These are phyloP conservation scores for Agastache rugosa DNA, from an alignment of 257 asterid genomes.

Conservation along the genomic window DNA sequence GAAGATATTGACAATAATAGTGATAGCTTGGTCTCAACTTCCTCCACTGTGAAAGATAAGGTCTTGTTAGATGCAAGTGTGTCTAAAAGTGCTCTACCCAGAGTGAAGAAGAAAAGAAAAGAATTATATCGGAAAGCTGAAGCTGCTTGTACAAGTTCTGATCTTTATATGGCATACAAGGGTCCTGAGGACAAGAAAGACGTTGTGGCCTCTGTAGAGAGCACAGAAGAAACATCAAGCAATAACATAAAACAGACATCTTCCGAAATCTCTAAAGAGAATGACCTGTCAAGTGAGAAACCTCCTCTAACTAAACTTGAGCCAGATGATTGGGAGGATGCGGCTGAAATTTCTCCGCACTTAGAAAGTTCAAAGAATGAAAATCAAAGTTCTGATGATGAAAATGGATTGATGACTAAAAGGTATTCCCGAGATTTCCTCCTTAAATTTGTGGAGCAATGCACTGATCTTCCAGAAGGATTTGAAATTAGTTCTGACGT, in stretches of 20 bases:
- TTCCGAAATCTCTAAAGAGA: conserved; percentile 46
- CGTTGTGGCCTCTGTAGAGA: conserved; percentile 43
- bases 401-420: conserved; percentile 51
- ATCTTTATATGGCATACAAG: conserved; percentile 86
- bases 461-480: conserved; percentile 66
- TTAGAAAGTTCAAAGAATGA: conserved; percentile 51
- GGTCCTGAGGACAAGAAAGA: conserved; percentile 91
- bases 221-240: conserved; percentile 42
- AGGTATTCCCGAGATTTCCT: conserved; percentile 88
- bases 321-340: conserved; percentile 99
- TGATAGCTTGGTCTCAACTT: conserved; percentile 37
- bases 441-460: conserved; percentile 71
- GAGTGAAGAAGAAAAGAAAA: conserved; percentile 53
- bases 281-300: conserved; percentile 42
- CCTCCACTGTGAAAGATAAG: conserved; percentile 57
- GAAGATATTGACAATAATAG: conserved; percentile 41
- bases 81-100: conserved; percentile 49
- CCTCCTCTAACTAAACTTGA: conserved; percentile 57
- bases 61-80: conserved; percentile 52
- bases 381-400: conserved; percentile 48
- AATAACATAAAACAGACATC: conserved; percentile 39
- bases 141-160: conserved; percentile 83
- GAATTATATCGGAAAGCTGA: conserved; percentile 67
- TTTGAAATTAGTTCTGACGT: conserved; percentile 57
- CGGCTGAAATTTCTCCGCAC: conserved; percentile 75